These are phyloP conservation scores for Ophiostoma sp. DNA, from an alignment of 2,329 filamentous ascomycete species.

Conservation along the genomic window DNA sequence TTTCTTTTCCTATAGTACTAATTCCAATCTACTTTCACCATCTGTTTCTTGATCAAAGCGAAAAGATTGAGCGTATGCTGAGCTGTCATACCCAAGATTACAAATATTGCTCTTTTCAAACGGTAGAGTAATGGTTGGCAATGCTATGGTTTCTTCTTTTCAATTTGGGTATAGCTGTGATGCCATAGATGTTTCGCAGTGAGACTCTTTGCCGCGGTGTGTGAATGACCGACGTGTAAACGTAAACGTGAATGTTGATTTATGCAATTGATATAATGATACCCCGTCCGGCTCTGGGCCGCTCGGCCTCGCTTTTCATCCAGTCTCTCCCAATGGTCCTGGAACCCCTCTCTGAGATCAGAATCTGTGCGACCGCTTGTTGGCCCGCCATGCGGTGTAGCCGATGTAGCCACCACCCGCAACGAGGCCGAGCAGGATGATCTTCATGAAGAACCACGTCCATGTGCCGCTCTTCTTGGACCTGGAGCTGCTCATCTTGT, in stretches of 20 bases:
- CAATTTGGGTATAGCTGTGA: no score
- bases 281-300: neutral
- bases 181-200: no score
- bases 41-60: no score
- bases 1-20: constrained; percentile 9
- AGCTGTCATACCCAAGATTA: no score
- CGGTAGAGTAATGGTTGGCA: no score
- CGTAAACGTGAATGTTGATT: neutral
- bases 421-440: constrained; percentile 66
- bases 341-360: constrained; percentile 28
- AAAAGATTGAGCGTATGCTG: no score
- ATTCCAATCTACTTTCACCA: constrained; percentile 5
- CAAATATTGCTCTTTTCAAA: no score
- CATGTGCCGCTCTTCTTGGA: constrained; percentile 47
- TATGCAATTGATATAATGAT: neutral
- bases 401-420: constrained; percentile 74
- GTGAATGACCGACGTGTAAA: neutral
- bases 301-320: no score
- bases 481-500: constrained; percentile 34
- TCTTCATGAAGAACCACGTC: constrained; percentile 69
- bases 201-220: no score
- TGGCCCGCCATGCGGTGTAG: constrained; percentile 74
- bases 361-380: constrained; percentile 55
- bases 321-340: no score
- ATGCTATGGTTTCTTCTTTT: no score